Evolutionary conservation across 257 asterid genomes (phyloP).

Genomic region (Solanum piurae): DNA sequence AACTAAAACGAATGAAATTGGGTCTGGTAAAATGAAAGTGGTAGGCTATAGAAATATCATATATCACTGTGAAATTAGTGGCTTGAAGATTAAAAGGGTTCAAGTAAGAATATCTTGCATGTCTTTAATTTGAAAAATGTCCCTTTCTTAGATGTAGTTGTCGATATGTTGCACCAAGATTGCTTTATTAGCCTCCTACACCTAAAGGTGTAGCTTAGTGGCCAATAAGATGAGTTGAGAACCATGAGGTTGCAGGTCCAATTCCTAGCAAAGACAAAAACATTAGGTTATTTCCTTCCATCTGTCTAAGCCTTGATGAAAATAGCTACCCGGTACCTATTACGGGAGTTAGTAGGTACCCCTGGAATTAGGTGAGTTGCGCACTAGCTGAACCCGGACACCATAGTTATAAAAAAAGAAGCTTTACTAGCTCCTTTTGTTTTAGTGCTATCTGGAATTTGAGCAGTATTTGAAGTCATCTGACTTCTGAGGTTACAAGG

Average conservation of each 20-base stretch:
- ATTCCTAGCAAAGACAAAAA: not conserved
- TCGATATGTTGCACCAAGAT: not conserved
- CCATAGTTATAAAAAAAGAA: not conserved
- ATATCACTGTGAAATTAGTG: not conserved
- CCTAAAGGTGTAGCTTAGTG: not conserved
- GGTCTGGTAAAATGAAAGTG: not conserved
- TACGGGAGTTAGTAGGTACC: not conserved
- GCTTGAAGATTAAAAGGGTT: not conserved
- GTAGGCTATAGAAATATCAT: not conserved
- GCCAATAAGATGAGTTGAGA: not conserved
- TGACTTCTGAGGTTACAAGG: not conserved
- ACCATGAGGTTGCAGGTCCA: not conserved
- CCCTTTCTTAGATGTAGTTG: not conserved
- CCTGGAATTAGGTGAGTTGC: not conserved
- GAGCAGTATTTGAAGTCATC: not conserved
- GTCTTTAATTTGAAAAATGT: not conserved
- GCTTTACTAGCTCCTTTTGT: not conserved
- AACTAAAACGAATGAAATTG: not conserved
- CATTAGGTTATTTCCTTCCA: not conserved
- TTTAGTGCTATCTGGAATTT: not conserved
- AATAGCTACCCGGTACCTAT: not conserved
- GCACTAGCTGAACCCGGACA: not conserved
- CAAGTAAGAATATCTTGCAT: not conserved
- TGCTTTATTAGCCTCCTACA: not conserved
- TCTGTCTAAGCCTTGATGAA: not conserved